These are phyloP conservation scores for Monascus purpureus DNA, from an alignment of 495 filamentous ascomycete genomes.

Conservation along the genomic window DNA sequence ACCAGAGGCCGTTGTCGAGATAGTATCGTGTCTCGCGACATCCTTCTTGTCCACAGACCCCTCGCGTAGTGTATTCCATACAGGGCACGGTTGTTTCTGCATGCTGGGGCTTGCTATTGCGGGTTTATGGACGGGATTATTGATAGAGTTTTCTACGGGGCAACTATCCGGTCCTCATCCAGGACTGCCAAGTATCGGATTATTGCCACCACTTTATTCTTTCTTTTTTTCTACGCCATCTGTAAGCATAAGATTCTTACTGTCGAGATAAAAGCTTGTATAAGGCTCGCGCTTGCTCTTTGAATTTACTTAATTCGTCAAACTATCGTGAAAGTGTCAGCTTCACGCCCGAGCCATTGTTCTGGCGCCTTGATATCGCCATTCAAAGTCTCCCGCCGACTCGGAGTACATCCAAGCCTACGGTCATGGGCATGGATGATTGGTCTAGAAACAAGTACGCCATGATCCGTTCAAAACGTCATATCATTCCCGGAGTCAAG, in stretches of 20 bases:
- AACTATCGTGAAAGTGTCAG: conserved; percentile 32
- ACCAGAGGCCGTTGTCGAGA: conserved; percentile 51
- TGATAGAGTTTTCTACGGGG: conserved; percentile 1
- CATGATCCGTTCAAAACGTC: conserved; percentile 17
- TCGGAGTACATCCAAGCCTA: conserved; percentile 29
- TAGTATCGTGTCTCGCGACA: conserved; percentile 48
- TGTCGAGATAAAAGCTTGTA: background rate
- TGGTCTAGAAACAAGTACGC: conserved; percentile 9
- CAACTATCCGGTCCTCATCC: background rate
- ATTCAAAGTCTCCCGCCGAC: conserved; percentile 23
- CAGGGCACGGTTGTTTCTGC: conserved; percentile 16
- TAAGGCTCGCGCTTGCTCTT: background rate
- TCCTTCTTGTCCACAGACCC: conserved; percentile 47
- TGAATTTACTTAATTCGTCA: conserved; percentile 28
- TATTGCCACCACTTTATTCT: background rate
- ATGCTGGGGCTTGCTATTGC: conserved; percentile 13
- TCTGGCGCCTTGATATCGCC: conserved; percentile 24
- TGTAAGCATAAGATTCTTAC: no score
- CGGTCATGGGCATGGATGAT: conserved; percentile 12
- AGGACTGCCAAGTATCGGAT: background rate
- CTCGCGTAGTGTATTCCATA: conserved; percentile 44
- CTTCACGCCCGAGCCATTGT: conserved; percentile 25
- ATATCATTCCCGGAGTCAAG: conserved; percentile 16
- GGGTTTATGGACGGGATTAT: conserved; percentile 1
- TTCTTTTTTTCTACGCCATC: background rate